Evolutionary conservation across 2,329 filamentous ascomycete genomes (phyloP).

Genomic region (Cercospora sp.): DNA sequence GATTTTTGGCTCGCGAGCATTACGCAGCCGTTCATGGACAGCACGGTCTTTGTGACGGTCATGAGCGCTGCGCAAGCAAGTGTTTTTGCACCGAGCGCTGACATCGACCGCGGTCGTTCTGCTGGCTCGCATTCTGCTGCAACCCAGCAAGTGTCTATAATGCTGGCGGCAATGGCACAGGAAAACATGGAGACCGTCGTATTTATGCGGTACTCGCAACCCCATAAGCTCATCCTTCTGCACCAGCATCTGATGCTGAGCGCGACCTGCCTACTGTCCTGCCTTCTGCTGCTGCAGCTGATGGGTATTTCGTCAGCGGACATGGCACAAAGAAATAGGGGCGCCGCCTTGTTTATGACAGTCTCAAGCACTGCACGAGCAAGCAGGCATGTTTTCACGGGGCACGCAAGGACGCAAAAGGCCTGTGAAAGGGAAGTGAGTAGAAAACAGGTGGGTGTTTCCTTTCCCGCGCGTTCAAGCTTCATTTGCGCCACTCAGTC

Average conservation of each 20-base stretch:
- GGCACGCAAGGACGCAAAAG: not conserved
- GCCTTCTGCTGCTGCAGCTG: not conserved
- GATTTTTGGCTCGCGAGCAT: not conserved
- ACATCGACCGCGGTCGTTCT: not conserved
- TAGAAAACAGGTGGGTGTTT: not conserved
- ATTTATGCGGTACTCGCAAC: not conserved
- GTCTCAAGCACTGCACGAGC: not conserved
- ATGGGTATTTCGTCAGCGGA: not conserved
- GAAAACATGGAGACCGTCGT: not conserved
- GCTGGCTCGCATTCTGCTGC: not conserved
- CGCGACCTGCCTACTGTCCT: not conserved
- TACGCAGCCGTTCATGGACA: not conserved
- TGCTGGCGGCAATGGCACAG: not conserved
- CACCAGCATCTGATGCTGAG: not conserved
- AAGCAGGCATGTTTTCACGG: not conserved
- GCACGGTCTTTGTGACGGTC: not conserved
- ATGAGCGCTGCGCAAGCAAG: not conserved
- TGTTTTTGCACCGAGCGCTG: not conserved
- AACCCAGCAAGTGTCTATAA: not conserved
- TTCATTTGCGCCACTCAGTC: not conserved
- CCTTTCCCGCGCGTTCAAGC: not conserved
- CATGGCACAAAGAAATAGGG: not conserved
- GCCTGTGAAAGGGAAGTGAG: not conserved
- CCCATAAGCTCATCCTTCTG: not conserved
- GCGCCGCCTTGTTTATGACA: not conserved